Base-by-base conservation (phyloP, 345 rosid species). In the Citropsis articulata region DNA sequence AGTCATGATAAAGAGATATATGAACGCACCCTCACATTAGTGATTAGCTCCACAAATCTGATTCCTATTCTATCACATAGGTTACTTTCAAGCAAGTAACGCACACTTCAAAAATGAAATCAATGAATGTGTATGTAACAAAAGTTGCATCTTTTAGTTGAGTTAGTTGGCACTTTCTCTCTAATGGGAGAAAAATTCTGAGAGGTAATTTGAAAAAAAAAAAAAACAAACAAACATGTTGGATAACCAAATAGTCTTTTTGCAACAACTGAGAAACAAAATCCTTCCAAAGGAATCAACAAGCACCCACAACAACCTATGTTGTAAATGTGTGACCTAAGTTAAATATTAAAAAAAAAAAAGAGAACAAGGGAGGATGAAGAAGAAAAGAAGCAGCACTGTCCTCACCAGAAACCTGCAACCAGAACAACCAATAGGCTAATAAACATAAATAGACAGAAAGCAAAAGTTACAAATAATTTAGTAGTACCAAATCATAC, bases 351-450 rank as follows among this genome's bases (percentile, higher is more conserved):
- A 4, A 4, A 50, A 12, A 48, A 48, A 50, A 4, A 14, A 9
- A 40, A 40, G 9, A 40, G 0, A 40, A 42, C 1, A 2, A 10
- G 2, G 50, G 50, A 45, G 18, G 50, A 45, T 45, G 50, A 45
- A 45, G 18, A 45, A 45, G 50, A 18, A 16, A 53, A 66, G 69
- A 36, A 66, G 30, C 24, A 10, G 38, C 64, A 21, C 12, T 74
- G 28, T 40, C 69, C 42, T 45, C 77, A 27, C 24, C 66, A 2
- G 60, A 62, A 62, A 42, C 77, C 69, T 61, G 77, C 42, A 53
- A 74, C 59, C 38, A 48, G 7, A 59, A 53, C 27, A 56, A 38
- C 22, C 30, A 27, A 31, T 7, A 5, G 35, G 31, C 12, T 55
- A 19, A 12, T 68, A 68, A 68, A 24, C 72, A 67, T n/a, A 38